phyloP scores from a whole-genome alignment of 345 rosid genomes.

The Salix caprea region DNA sequence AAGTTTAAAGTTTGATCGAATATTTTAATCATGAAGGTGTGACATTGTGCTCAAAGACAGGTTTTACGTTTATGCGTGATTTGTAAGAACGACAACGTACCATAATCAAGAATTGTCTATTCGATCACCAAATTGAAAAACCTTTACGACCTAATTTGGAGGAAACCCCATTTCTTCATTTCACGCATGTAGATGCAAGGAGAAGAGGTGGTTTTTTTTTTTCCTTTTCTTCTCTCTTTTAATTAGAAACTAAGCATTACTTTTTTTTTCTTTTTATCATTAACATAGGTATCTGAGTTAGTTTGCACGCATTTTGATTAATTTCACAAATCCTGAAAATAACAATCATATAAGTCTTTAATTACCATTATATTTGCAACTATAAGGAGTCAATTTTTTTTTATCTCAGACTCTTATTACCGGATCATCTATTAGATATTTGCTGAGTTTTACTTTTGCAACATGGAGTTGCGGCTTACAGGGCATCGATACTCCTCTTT shows the following conservation, averaged over 20 bases:
- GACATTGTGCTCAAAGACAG: constrained; percentile 18
- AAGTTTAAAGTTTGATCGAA: constrained; percentile 21
- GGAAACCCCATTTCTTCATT: background rate
- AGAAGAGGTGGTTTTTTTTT: background rate
- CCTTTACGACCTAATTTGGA: constrained; percentile 9
- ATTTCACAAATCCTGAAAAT: fast-evolving
- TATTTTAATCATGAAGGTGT: constrained; percentile 23
- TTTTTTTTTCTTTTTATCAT: no score
- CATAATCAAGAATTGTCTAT: constrained; percentile 17
- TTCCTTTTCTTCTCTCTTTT: background rate
- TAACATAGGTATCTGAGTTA: no score
- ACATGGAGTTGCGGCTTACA: no score
- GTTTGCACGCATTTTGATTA: fast-evolving
- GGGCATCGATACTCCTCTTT: no score
- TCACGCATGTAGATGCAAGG: background rate
- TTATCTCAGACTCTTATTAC: no score
- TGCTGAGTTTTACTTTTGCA: no score
- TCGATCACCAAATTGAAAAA: constrained; percentile 17
- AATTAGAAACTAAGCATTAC: background rate
- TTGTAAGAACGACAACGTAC: constrained; percentile 11
- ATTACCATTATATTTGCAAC: no score
- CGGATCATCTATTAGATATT: fast-evolving
- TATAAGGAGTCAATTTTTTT: fast-evolving
- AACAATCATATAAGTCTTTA: fast-evolving
- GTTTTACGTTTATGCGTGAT: constrained; percentile 16